Conservation (phyloP, 2,329 filamentous ascomycete genomes). For the Cladosporium cucumerinum region DNA sequence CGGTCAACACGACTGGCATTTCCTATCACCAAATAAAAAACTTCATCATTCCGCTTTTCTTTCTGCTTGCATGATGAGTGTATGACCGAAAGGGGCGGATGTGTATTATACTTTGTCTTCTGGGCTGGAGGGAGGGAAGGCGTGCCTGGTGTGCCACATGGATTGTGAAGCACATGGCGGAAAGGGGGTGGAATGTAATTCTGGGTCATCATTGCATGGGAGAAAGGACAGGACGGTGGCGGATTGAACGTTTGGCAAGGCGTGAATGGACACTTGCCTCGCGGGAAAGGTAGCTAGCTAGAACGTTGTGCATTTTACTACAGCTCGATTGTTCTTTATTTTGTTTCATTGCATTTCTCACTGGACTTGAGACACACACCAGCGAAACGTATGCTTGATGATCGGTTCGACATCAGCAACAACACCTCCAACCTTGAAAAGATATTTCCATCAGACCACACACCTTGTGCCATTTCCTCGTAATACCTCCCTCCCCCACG, state of each 20-base stretch:
- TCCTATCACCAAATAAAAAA: neutral
- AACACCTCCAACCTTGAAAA: neutral
- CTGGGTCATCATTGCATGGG: slow-evolving; percentile 6
- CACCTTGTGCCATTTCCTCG: neutral
- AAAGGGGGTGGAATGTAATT: neutral
- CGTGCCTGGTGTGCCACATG: neutral
- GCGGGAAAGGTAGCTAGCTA: neutral
- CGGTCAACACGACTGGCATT: slow-evolving; percentile 4
- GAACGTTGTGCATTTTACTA: slow-evolving; percentile 9
- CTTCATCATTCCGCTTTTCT: neutral
- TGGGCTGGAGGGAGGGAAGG: neutral
- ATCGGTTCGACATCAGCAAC: neutral
- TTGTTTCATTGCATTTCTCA: neutral
- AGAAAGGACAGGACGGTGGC: neutral
- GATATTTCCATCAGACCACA: neutral
- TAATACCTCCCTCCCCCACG: neutral
- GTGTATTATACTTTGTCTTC: slow-evolving; percentile 9
- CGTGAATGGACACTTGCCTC: neutral
- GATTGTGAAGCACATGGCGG: neutral
- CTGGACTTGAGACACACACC: neutral
- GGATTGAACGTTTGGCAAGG: neutral
- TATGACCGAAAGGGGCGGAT: slow-evolving; percentile 10
- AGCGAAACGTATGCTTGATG: neutral
- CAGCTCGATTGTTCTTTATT: neutral
- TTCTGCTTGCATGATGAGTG: slow-evolving; percentile 11